Base-by-base conservation (phyloP, 1,139 yeast species). In the Arxiozyma slooffiae region DNA sequence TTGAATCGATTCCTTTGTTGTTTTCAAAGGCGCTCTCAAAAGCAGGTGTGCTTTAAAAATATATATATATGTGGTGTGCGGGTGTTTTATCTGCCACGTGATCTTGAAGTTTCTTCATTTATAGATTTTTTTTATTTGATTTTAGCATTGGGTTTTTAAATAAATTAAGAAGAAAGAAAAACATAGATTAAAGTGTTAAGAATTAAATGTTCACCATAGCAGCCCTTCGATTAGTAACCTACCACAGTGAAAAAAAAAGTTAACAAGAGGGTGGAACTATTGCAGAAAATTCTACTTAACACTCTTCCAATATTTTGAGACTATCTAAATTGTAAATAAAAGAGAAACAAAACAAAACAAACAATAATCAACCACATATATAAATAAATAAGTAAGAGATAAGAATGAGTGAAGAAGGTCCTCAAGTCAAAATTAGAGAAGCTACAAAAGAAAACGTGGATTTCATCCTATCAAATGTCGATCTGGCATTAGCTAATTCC, bases 401-500 rank as follows among this genome's bases (percentile, higher is more conserved):
- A 38, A 48, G 38, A 16, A 64, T 63, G 64, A 68, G 70, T 59
- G 74, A 71, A 59, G 74, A 71, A 50, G 85, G 80, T 47, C 96
- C 97, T 23, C 82, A 86, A 58, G 86, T 92, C 55, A 89, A 94
- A 48, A 92, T 92, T 65, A 81, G 97, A 68, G 84, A 83, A 60
- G 80, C 92, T 30, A 90, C 85, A 46, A 76, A 76, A 56, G 97
- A 90, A 62, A 86, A 82, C 61, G 97, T 92, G 51, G 96, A 92
- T 68, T 85, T 94, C 64, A 88, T 90, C 49, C 71, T 94, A 54
- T 79, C 87, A 51, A 89, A 88, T 63, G 94, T 89, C 46, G 97
- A 92, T 64, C 70, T 94, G 55, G 80, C 97, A 54, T 75, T 92
- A 64, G 98, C 98, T 24, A 94, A 94, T 74, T 85, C 98, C 30